These are phyloP conservation scores for Vicia faba DNA, from an alignment of 306 rosid species.

Conservation along the genomic window DNA sequence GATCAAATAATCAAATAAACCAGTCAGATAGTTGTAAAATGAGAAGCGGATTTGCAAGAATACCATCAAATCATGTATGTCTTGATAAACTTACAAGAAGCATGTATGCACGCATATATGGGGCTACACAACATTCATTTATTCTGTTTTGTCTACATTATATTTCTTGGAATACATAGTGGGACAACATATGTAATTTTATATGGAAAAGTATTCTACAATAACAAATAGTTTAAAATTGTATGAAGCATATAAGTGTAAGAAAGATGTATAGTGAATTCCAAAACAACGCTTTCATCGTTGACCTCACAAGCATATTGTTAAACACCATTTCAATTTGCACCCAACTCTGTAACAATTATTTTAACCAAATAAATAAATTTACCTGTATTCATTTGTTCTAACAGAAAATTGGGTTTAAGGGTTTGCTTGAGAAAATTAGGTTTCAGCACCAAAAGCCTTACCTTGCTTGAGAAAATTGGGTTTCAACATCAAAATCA, in stretches of 20 bases:
- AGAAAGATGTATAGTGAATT: neutral
- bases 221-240: neutral
- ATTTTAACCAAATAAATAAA: conserved; percentile 9
- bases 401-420: too few relatives aligned
- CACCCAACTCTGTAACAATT: neutral
- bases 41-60: conserved; percentile 8
- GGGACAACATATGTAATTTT: neutral
- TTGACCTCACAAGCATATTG: neutral
- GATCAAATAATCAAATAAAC: conserved; percentile 42
- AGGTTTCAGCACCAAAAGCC: too few relatives aligned
- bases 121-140: conserved; percentile 6
- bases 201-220: too few relatives aligned
- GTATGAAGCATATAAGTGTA: neutral
- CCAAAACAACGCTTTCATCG: neutral
- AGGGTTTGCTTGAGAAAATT: too few relatives aligned
- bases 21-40: conserved; percentile 23
- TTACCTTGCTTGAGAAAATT: too few relatives aligned
- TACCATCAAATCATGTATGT: conserved; percentile 5
- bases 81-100: neutral
- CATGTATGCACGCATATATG: neutral
- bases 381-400: too few relatives aligned
- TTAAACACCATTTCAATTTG: neutral
- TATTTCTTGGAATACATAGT: neutral
- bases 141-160: neutral
- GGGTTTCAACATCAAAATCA: too few relatives aligned